Conservation (phyloP, 1,139 yeast species). For the Maudiozyma humilis region DNA sequence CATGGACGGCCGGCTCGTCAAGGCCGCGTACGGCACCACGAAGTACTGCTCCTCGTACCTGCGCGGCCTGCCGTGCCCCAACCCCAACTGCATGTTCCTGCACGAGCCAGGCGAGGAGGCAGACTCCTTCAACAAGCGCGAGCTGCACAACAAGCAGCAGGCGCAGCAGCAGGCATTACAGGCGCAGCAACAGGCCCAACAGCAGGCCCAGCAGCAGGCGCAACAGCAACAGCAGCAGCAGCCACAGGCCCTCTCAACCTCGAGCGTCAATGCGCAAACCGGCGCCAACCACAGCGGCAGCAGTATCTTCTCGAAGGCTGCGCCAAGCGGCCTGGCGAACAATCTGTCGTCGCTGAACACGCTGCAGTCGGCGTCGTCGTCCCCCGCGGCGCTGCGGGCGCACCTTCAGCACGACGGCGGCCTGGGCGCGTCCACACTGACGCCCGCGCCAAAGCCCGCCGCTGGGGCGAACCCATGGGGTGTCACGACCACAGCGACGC, state of each 20-base stretch:
- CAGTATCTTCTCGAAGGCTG: too few species aligned
- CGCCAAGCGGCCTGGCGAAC: too few species aligned
- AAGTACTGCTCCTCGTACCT: slow-evolving; percentile 93
- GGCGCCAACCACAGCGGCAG: slow-evolving; percentile 1
- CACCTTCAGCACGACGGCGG: slow-evolving; percentile 22
- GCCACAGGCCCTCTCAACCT: neutral
- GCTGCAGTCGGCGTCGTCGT: slow-evolving; percentile 13
- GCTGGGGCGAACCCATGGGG: slow-evolving; percentile 33
- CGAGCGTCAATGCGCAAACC: slow-evolving; percentile 3
- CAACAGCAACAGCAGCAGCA: slow-evolving; percentile 5
- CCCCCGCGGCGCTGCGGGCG: slow-evolving; percentile 25
- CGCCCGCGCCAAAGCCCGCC: slow-evolving; percentile 31
- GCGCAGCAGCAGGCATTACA: slow-evolving; percentile 12
- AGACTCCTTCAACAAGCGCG: slow-evolving; percentile 90
- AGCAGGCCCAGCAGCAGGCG: too few species aligned
- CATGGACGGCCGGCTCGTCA: slow-evolving; percentile 76
- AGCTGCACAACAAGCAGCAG: slow-evolving; percentile 47
- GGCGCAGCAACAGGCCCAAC: too few species aligned
- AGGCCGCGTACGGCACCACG: slow-evolving; percentile 98
- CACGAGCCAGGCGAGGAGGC: slow-evolving; percentile 99
- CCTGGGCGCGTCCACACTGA: slow-evolving; percentile 25
- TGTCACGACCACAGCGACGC: slow-evolving; percentile 27
- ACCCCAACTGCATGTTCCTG: slow-evolving; percentile 97
- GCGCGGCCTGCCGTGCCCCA: slow-evolving; percentile 93
- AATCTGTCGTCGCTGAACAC: slow-evolving; percentile 11